A percentile compares a stretch with the other conserved stretches of the same genome.
Conservation (phyloP, 1,284 basidiomycete species). For the Kalmanozyma brasiliensis region DNA sequence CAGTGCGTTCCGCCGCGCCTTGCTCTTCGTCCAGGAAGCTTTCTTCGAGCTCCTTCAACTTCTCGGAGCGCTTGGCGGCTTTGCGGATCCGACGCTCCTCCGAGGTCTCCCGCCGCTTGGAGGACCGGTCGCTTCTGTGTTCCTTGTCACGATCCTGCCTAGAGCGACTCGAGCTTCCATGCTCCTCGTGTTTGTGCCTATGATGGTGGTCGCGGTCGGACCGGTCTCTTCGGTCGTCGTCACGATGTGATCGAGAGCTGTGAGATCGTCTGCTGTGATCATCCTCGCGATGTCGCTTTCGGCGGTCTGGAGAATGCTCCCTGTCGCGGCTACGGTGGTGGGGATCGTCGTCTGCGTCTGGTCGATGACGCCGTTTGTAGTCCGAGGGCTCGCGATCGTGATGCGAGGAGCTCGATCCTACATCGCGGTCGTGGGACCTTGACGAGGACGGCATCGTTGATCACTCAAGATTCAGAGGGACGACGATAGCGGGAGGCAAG, state of each 20-base stretch:
- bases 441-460: constrained; percentile 28
- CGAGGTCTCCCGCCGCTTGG: constrained; percentile 46
- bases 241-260: constrained; percentile 20
- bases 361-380: constrained; percentile 23
- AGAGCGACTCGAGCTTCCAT: constrained; percentile 20
- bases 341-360: constrained; percentile 17
- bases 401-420: constrained; percentile 24
- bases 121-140: constrained; percentile 20
- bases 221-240: constrained; percentile 11
- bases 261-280: constrained; percentile 14
- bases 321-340: constrained; percentile 12
- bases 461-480: neutral
- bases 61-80: constrained; percentile 51
- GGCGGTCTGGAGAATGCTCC: constrained; percentile 21
- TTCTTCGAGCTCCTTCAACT: constrained; percentile 36
- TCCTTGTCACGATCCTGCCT: constrained; percentile 26
- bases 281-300: constrained; percentile 30
- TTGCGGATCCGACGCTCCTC: constrained; percentile 57
- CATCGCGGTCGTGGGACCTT: constrained; percentile 13
- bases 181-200: constrained; percentile 19
- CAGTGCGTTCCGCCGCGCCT: constrained; percentile 50
- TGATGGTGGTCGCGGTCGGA: constrained; percentile 27
- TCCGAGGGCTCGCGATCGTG: constrained; percentile 14
- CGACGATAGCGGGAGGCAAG: constrained; percentile 3
- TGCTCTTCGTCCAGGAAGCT: constrained; percentile 36